phyloP scores from a whole-genome alignment of 495 filamentous ascomycete species.

The Hyaloscypha finlandica region DNA sequence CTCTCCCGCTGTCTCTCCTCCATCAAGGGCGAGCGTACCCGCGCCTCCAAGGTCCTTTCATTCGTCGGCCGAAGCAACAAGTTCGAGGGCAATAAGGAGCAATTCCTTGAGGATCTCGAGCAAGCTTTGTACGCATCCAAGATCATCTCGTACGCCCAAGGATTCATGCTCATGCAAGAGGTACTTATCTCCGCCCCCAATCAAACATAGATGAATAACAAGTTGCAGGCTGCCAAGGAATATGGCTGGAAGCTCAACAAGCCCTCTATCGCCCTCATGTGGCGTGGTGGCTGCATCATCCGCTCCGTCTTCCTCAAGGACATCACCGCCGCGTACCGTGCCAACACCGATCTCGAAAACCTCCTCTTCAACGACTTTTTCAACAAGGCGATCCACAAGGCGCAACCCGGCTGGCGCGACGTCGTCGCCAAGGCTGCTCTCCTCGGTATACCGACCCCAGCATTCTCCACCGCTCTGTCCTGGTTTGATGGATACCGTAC shows the following conservation, averaged over 20 bases:
- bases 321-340: conserved; percentile 95
- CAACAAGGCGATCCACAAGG: conserved; percentile 96
- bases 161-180: conserved; percentile 99
- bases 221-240: conserved; percentile 79
- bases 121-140: conserved; percentile 99
- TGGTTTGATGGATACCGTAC: conserved; percentile 99
- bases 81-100: conserved; percentile 86
- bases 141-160: conserved; percentile 99
- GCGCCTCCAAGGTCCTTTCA: conserved; percentile 75
- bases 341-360: conserved; percentile 94
- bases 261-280: conserved; percentile 99
- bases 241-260: conserved; percentile 99
- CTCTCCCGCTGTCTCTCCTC: conserved; percentile 92
- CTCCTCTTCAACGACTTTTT: conserved; percentile 98
- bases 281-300: conserved; percentile 99
- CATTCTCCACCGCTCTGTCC: conserved; percentile 92
- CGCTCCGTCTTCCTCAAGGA: conserved; percentile 99
- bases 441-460: conserved; percentile 91
- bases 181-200: conserved; percentile 47
- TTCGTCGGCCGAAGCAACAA: conserved; percentile 69
- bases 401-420: conserved; percentile 94
- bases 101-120: conserved; percentile 95
- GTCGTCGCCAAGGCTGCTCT: conserved; percentile 88
- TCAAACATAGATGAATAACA: conserved; percentile 30
- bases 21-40: conserved; percentile 89